These are phyloP conservation scores for Grosmannia penicillata DNA, from an alignment of 2,329 filamentous ascomycete genomes.

Conservation along the genomic window DNA sequence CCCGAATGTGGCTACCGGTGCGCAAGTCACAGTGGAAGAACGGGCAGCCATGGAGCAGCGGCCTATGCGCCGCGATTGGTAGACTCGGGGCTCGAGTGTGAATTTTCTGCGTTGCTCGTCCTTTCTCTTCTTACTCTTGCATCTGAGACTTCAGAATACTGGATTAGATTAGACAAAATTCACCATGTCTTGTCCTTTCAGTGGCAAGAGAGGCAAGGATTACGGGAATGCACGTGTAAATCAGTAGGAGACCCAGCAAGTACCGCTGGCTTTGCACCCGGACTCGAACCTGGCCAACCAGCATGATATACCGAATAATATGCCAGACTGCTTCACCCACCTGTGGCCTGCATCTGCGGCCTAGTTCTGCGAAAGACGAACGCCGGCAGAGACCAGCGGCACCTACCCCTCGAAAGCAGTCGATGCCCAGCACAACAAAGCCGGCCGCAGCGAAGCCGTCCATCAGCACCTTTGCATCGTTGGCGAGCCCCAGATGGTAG, in stretches of 20 bases:
- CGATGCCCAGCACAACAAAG: slow-evolving; percentile 9
- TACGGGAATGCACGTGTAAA: too few species aligned
- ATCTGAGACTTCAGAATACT: not conserved
- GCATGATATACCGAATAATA: too few species aligned
- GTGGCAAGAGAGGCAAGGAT: slow-evolving; percentile 8
- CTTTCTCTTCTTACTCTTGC: too few species aligned
- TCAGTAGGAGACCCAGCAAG: too few species aligned
- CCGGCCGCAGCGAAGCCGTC: slow-evolving; percentile 11
- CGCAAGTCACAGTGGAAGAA: too few species aligned
- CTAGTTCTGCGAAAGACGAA: not conserved
- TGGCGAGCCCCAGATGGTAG: slow-evolving; percentile 11
- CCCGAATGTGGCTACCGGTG: slow-evolving; percentile 4
- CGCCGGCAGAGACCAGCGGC: not conserved
- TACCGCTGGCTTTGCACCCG: too few species aligned
- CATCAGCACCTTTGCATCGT: slow-evolving; percentile 11
- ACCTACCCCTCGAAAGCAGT: slow-evolving; percentile 11
- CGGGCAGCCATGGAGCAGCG: too few species aligned
- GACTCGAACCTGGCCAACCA: too few species aligned
- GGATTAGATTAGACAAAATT: not conserved
- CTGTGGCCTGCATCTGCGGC: too few species aligned
- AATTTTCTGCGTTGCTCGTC: not conserved
- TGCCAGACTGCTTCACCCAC: too few species aligned
- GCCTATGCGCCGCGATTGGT: too few species aligned
- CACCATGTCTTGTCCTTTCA: slow-evolving; percentile 18
- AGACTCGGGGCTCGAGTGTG: too few species aligned